These are phyloP conservation scores for Kentomonas sorsogonicus DNA, from an alignment of 208 protist genomes.

Conservation along the genomic window DNA sequence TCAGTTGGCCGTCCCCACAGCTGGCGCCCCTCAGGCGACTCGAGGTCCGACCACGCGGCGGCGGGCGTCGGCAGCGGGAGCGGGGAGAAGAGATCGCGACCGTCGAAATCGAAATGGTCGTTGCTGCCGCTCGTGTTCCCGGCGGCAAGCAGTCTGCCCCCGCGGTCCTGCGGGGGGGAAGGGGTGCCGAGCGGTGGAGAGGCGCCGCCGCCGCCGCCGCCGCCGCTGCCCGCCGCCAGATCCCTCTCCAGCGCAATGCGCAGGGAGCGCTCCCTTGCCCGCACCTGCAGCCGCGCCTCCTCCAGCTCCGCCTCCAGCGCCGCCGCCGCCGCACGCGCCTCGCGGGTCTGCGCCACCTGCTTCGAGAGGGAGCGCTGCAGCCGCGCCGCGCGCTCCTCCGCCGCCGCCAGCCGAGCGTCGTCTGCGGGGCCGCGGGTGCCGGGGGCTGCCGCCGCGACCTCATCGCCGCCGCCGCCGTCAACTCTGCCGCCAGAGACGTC, in stretches of 20 bases:
- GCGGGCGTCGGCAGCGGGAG: no score
- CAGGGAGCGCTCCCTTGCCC: background rate
- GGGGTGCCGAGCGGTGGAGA: no score
- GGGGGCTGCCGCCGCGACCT: no score
- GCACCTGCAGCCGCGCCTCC: background rate
- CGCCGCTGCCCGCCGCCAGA: background rate
- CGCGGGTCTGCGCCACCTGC: background rate
- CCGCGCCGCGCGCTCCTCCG: conserved; percentile 3
- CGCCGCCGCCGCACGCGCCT: background rate
- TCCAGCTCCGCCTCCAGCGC: background rate
- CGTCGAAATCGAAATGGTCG: no score
- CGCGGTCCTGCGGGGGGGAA: no score
- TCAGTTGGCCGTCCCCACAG: no score
- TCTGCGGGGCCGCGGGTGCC: background rate
- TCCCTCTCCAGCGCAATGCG: background rate
- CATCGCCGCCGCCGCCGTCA: background rate
- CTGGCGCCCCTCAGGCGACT: no score
- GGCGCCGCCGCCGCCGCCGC: background rate
- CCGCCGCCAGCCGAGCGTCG: background rate
- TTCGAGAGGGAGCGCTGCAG: background rate
- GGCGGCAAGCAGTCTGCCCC: no score
- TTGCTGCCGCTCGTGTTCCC: no score
- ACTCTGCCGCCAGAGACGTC: no score
- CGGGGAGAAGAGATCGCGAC: no score
- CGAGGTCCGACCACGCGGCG: no score